A percentile compares a stretch with the other conserved stretches of the same genome.
Evolutionary conservation across 176 grass and related monocot species (phyloP).

Genomic region (Phoenix dactylifera): DNA sequence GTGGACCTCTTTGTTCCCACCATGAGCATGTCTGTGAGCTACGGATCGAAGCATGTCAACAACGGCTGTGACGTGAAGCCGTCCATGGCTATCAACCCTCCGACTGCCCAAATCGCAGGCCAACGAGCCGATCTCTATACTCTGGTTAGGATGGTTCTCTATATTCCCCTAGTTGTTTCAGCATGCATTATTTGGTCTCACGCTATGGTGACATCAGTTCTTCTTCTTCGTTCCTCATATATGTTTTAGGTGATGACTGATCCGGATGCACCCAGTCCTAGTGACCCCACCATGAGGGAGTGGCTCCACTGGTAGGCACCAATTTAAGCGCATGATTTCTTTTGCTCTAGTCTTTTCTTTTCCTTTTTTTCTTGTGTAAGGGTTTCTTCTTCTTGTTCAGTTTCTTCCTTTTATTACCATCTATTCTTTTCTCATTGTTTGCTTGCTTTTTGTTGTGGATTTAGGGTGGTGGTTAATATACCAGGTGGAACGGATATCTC

Average conservation of each 20-base stretch:
- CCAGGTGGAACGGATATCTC: too few species aligned
- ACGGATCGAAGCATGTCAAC: conserved; percentile 57
- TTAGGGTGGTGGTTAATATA: too few species aligned
- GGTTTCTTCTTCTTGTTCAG: background rate
- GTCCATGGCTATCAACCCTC: conserved; percentile 35
- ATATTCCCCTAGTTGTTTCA: background rate
- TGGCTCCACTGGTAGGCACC: conserved; percentile 49
- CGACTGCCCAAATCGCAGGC: conserved; percentile 48
- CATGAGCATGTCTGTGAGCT: conserved; percentile 47
- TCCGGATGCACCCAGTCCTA: conserved; percentile 80
- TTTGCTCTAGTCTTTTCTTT: background rate
- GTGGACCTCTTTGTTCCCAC: conserved; percentile 75
- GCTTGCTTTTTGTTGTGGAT: too few species aligned
- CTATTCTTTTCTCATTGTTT: too few species aligned
- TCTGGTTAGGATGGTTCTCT: conserved; percentile 21
- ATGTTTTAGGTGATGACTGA: conserved; percentile 65
- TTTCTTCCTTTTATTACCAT: too few species aligned
- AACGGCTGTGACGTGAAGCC: conserved; percentile 78
- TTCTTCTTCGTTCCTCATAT: background rate
- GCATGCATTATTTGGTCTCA: background rate
- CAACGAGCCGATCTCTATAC: conserved; percentile 52
- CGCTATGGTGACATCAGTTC: background rate
- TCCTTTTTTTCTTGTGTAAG: background rate
- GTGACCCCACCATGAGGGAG: conserved; percentile 68
- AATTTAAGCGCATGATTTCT: too few species aligned